Conservation (phyloP, 2,329 filamentous ascomycete genomes). For the Cladophialophora bantiana region DNA sequence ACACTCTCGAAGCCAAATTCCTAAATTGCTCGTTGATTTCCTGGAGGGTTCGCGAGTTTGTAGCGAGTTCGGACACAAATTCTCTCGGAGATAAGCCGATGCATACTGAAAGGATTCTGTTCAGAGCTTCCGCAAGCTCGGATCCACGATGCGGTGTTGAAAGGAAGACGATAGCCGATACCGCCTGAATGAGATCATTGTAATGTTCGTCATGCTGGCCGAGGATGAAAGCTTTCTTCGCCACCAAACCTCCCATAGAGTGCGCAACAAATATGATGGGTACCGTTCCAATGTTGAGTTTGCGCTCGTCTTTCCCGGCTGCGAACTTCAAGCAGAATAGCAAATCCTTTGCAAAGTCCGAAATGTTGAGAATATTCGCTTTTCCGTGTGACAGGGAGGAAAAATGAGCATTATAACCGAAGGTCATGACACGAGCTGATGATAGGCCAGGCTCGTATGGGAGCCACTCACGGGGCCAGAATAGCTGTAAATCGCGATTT, state of each 20-base stretch:
- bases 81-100: constrained; percentile 43
- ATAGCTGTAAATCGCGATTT: constrained; percentile 34
- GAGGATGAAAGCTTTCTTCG: constrained; percentile 26
- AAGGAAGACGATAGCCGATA: constrained; percentile 39
- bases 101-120: constrained; percentile 45
- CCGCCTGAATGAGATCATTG: neutral
- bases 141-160: constrained; percentile 44
- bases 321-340: constrained; percentile 2
- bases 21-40: constrained; percentile 57
- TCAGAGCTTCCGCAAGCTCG: constrained; percentile 39
- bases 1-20: constrained; percentile 46
- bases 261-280: constrained; percentile 30
- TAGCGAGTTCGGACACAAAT: constrained; percentile 51
- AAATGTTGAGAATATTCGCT: constrained; percentile 11
- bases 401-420: constrained; percentile 41
- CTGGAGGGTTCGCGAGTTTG: constrained; percentile 47
- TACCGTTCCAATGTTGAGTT: constrained; percentile 5
- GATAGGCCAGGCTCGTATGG: constrained; percentile 41
- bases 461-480: constrained; percentile 52
- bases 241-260: constrained; percentile 31
- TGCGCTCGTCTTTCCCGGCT: neutral
- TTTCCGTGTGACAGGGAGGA: neutral
- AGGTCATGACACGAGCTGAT: constrained; percentile 38
- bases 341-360: constrained; percentile 31
- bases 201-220: constrained; percentile 14